These are phyloP conservation scores for Fusarium metavorans DNA, from an alignment of 2,329 filamentous ascomycete genomes.

Conservation along the genomic window DNA sequence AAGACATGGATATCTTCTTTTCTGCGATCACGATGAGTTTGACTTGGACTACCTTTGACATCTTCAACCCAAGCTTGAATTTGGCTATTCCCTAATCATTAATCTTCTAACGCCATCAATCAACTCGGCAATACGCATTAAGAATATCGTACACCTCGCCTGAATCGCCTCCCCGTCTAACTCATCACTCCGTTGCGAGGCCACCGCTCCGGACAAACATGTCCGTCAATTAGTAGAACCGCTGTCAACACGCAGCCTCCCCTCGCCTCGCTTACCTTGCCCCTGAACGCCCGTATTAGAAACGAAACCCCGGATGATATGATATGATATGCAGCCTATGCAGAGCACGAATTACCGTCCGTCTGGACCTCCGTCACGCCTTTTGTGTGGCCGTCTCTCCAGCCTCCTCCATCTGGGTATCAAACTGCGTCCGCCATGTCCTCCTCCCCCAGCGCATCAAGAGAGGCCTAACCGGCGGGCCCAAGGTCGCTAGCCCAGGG, in stretches of 20 bases:
- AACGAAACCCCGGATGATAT: conserved; percentile 39
- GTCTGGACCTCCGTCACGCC: conserved; percentile 24
- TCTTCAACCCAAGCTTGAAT: not conserved
- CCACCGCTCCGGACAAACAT: conserved; percentile 14
- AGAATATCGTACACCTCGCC: conserved; percentile 29
- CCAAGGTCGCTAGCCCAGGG: conserved; percentile 46
- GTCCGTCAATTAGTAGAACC: conserved; percentile 21
- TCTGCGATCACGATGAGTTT: not conserved
- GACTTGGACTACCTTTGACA: not conserved
- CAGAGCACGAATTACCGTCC: conserved; percentile 29
- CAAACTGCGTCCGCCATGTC: conserved; percentile 7
- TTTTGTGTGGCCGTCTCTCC: conserved; percentile 5
- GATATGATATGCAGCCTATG: conserved; percentile 43
- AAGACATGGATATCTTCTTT: not conserved
- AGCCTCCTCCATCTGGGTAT: conserved; percentile 11
- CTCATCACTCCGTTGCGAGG: conserved; percentile 16
- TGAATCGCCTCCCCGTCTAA: conserved; percentile 22
- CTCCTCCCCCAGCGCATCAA: conserved; percentile 7
- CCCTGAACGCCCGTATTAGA: conserved; percentile 39
- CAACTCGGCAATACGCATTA: conserved; percentile 30
- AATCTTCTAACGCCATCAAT: not conserved
- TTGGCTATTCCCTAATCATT: not conserved
- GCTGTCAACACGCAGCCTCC: conserved; percentile 15
- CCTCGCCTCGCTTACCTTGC: conserved; percentile 36
- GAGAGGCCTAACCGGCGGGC: conserved; percentile 28